Percentiles rank a stretch among this genome's conserved stretches.
Evolutionary conservation across 352 stramenopile genomes (phyloP).

Genomic region (Pythium apleroticum): DNA sequence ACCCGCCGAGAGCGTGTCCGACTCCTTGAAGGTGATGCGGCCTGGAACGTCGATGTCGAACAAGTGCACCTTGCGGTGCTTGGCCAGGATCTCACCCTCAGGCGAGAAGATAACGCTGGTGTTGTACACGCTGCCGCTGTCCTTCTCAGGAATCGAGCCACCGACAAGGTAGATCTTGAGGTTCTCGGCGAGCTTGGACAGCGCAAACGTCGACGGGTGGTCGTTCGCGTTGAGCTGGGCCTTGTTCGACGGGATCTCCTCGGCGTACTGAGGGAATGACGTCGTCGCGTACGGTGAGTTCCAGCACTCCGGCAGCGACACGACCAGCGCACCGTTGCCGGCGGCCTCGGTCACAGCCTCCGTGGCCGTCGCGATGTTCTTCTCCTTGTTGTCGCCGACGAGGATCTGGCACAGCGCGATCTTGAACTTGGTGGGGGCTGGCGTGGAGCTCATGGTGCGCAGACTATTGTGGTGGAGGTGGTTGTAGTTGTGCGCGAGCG

Average conservation of each 20-base stretch:
- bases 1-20: slow-evolving; percentile 96
- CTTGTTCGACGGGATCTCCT: slow-evolving; percentile 89
- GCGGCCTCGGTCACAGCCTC: slow-evolving; percentile 66
- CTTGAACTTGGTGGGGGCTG: slow-evolving; percentile 62
- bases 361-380: slow-evolving; percentile 81
- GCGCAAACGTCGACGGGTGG: slow-evolving; percentile 85
- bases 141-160: slow-evolving; percentile 95
- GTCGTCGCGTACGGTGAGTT: slow-evolving; percentile 97
- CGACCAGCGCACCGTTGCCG: slow-evolving; percentile 79
- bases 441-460: slow-evolving; percentile 20
- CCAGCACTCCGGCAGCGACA: slow-evolving; percentile 95
- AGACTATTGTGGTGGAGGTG: background rate
- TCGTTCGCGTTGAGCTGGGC: slow-evolving; percentile 49
- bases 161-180: slow-evolving; percentile 95
- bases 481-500: slow-evolving; percentile 18
- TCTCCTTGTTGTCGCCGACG: slow-evolving; percentile 84
- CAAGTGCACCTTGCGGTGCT: slow-evolving; percentile 99
- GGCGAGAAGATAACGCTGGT: slow-evolving; percentile 97
- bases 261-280: slow-evolving; percentile 97
- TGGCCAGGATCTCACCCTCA: slow-evolving; percentile 93
- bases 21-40: slow-evolving; percentile 99
- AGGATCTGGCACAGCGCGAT: slow-evolving; percentile 96
- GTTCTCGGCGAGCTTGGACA: slow-evolving; percentile 90
- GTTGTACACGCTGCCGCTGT: slow-evolving; percentile 95
- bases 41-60: slow-evolving; percentile 99